These are phyloP conservation scores for Coix lacrymajobi DNA, from an alignment of 176 grass and related monocot genomes.

Conservation along the genomic window DNA sequence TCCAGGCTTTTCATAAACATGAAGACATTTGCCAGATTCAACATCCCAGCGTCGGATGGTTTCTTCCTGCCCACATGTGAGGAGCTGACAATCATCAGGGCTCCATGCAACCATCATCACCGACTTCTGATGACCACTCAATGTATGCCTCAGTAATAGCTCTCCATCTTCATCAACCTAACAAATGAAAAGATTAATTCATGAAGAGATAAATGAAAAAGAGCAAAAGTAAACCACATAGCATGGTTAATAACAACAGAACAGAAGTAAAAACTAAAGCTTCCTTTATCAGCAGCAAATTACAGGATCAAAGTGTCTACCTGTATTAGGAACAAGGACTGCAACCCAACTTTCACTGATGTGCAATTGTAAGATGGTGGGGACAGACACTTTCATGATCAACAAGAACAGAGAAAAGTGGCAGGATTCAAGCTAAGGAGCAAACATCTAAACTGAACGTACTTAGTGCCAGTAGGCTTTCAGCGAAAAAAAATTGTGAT, in stretches of 20 bases:
- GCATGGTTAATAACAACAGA: neutral
- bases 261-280: neutral
- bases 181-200: constrained; percentile 18
- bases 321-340: neutral
- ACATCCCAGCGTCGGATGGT: constrained; percentile 65
- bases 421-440: neutral
- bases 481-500: neutral
- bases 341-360: neutral
- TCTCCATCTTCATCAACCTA: constrained; percentile 77
- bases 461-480: neutral
- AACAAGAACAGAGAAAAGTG: neutral
- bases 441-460: constrained; percentile 10
- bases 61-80: constrained; percentile 93
- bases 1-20: constrained; percentile 54
- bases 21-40: constrained; percentile 69
- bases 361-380: neutral
- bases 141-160: constrained; percentile 57
- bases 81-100: constrained; percentile 69
- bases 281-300: neutral
- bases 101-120: constrained; percentile 87
- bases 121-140: constrained; percentile 58
- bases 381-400: constrained; percentile 1
- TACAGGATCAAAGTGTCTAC: neutral
- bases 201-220: constrained; percentile 9
- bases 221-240: neutral